Evolutionary conservation across 495 filamentous ascomycete species (phyloP).

Genomic region (Neurospora hispaniola): DNA sequence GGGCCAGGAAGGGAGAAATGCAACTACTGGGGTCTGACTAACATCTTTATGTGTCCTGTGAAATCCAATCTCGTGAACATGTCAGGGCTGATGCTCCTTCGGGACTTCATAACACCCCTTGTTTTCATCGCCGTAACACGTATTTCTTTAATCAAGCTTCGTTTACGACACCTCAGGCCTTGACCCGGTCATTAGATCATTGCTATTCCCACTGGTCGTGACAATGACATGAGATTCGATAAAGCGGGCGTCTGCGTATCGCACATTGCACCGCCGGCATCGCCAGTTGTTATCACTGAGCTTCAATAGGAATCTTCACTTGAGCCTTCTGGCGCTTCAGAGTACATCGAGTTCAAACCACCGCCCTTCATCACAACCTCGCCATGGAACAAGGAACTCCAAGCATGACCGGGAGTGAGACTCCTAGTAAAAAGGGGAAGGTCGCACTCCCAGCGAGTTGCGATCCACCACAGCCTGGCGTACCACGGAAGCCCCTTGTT

Average conservation of each 20-base stretch:
- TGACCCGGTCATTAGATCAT: background rate
- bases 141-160: background rate
- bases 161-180: background rate
- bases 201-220: background rate
- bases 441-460: slow-evolving; percentile 61
- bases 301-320: background rate
- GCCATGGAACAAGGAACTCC: background rate
- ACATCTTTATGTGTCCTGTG: background rate
- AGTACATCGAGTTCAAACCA: background rate
- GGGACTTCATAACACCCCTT: background rate
- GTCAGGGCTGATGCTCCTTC: background rate
- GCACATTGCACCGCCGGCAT: slow-evolving; percentile 9
- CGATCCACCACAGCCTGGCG: slow-evolving; percentile 64
- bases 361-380: background rate
- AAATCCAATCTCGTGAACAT: background rate
- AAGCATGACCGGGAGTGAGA: background rate
- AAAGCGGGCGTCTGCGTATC: slow-evolving; percentile 13
- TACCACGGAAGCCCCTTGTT: slow-evolving; percentile 61
- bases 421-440: slow-evolving; percentile 14
- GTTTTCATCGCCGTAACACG: background rate
- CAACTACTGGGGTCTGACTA: background rate
- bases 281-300: background rate
- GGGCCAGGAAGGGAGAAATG: background rate
- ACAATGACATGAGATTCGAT: slow-evolving; percentile 12
- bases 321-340: background rate